A percentile compares a stretch with the other conserved stretches of the same genome.
phyloP scores from a whole-genome alignment of 2,329 filamentous ascomycete genomes.

The Ascomycota sp. region DNA sequence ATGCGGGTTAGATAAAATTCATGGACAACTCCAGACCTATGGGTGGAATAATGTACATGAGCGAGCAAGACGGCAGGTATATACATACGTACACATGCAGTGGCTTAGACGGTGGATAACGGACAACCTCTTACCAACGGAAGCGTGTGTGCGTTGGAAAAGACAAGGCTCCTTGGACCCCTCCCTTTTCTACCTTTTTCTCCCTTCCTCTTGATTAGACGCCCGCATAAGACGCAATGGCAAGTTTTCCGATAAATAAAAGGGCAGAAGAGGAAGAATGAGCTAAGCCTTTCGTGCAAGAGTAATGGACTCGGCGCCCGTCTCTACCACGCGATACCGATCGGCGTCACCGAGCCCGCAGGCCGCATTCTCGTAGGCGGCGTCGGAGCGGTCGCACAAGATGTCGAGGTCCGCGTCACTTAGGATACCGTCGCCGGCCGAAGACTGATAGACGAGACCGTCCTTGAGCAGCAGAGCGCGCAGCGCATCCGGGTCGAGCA shows the following conservation, averaged over 20 bases:
- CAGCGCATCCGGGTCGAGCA: constrained; percentile 38
- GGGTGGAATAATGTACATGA: too few relatives aligned
- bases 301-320: constrained; percentile 33
- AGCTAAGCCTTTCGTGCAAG: constrained; percentile 10
- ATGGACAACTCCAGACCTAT: too few relatives aligned
- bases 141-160: too few relatives aligned
- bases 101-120: too few relatives aligned
- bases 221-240: too few relatives aligned
- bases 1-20: too few relatives aligned
- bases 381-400: constrained; percentile 54
- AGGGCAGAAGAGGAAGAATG: background rate
- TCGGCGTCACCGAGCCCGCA: constrained; percentile 55
- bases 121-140: too few relatives aligned
- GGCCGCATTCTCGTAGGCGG: constrained; percentile 50
- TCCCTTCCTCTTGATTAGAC: too few relatives aligned
- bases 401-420: constrained; percentile 58
- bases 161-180: too few relatives aligned
- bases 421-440: constrained; percentile 39
- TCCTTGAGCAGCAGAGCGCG: constrained; percentile 47
- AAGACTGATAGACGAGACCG: constrained; percentile 40
- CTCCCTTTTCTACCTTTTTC: too few relatives aligned
- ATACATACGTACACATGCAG: too few relatives aligned
- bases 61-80: too few relatives aligned
- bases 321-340: constrained; percentile 62
- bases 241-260: background rate